Conservation (phyloP, 2,329 filamentous ascomycete genomes). For the Drechmeria coniospora region DNA sequence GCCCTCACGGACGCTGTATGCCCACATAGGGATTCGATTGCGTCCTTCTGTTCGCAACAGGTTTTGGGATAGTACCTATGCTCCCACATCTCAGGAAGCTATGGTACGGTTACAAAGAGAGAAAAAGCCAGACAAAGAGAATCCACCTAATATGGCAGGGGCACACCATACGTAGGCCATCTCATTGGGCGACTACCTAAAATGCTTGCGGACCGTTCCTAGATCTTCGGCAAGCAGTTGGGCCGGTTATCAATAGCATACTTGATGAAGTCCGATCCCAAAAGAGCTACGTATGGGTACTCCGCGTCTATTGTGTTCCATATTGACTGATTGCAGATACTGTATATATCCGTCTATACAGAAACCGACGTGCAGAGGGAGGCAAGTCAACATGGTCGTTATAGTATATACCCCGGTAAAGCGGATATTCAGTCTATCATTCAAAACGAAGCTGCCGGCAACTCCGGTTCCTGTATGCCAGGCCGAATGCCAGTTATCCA, state of each 20-base stretch:
- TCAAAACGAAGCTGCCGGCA: background rate
- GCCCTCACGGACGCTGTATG: background rate
- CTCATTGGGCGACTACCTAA: background rate
- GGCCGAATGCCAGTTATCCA: background rate
- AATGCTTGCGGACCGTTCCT: background rate
- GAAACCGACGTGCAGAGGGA: background rate
- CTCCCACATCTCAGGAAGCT: constrained; percentile 1
- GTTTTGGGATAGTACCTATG: background rate
- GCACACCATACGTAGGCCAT: background rate
- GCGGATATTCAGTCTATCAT: background rate
- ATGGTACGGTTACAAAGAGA: background rate
- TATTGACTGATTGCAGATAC: background rate
- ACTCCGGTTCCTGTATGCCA: background rate
- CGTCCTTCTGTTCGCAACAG: background rate
- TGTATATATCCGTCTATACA: background rate
- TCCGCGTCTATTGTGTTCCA: background rate
- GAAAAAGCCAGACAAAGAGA: background rate
- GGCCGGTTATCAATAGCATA: background rate
- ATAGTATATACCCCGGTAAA: background rate
- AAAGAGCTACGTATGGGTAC: background rate
- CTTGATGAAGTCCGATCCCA: background rate
- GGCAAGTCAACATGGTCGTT: background rate
- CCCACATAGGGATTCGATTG: background rate
- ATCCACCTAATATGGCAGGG: constrained; percentile 1
- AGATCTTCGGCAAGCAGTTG: background rate